Base-by-base conservation (phyloP, 306 rosid genomes). In the Ceratonia siliqua region DNA sequence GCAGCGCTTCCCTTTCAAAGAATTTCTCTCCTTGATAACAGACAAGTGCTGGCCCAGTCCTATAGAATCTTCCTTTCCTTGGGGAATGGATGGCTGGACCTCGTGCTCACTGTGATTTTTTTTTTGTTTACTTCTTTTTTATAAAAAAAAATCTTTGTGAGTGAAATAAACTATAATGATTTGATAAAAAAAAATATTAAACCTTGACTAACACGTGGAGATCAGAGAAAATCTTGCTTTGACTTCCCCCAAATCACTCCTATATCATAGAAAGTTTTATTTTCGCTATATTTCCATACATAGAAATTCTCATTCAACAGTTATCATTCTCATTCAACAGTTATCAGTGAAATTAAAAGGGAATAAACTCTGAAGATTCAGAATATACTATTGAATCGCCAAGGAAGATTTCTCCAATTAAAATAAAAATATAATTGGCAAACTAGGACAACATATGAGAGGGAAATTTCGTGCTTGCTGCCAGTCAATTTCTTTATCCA, bases 401-500 rank as follows among this genome's bases (percentile, higher is more conserved):
- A 3, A 0, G 4, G 55, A 25, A 46, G 58, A 67, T 17, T 46
- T n/a, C 50, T 13, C 8, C 24, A 73, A 33, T 14, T 33, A 39
- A 7, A 62, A 8, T 17, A 9, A 53, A 15, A 11, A 42, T 13
- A 6, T 13, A 24, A n/a, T n/a, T 20, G 35, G 32, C 25, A 42
- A 72, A 55, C 27, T 5, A 12, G 78, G 70, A 73, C 78, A 78
- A 78, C 57, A 78, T 14, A 11, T 2, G 2, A 21, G 39, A 35
- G 20, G 27, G 70, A 79, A 22, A 72, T 18, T 79, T 56, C 75
- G 49, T 45, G 0, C n/a, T n/a, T n/a, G 79, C 28, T 21, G 1
- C 55, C 70, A 11, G 39, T 66, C 75, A 73, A 55, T 8, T 49
- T 62, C 21, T 33, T 14, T 33, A 21, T 62, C 17, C 1, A 45